Base-by-base conservation (phyloP, 2,329 filamentous ascomycete species). In the Falciphora oryzae region DNA sequence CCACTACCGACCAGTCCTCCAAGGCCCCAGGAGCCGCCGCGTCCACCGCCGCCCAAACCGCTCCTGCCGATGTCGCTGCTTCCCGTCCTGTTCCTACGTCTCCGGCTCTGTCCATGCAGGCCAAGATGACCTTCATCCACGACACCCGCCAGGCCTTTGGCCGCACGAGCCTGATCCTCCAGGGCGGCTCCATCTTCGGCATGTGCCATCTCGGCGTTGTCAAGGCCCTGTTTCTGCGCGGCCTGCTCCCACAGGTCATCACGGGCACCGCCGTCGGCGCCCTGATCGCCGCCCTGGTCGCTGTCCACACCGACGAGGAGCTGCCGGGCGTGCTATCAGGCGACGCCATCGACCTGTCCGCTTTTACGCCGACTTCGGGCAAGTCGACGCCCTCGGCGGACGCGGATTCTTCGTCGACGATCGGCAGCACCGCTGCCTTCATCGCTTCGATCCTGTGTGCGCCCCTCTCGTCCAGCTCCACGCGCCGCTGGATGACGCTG, bases 121-220 rank as follows among this genome's bases (percentile, higher is more conserved):
- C 35, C 62, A 63, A 63, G 35, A 63, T 59, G 62, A 63, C 56
- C 32, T 57, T 58, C 25, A 44, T 97, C 63, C 91, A 95, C 71
- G 92, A 96, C 75, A 92, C 92, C 13, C 84, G 93, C 14, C 92
- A 95, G 74, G 91, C 92, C 0, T 96, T 96, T 76, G 94, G 93
- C 13, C 84, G 93, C 68, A 95, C 89, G 65, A 93, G 91, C 0
- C 81, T 97, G 29, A 89, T 97, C 5, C 77, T 97, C 1, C 93
- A 97, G 74, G 93, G 93, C 61, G 93, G 94, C 18, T 91, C 92
- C 57, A 94, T 96, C 65, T 97, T 97, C 71, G 93, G 93, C 2
- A 78, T 97, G 13, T 97, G 92, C 71, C 94, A 97, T 75, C 76
- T 97, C 5, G 93, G 93, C 8, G 92, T 97, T 7, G 91, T 96